Evolutionary conservation across 768 basidiomycete species (phyloP).

Genomic region (Hemileccinum rubropunctum): DNA sequence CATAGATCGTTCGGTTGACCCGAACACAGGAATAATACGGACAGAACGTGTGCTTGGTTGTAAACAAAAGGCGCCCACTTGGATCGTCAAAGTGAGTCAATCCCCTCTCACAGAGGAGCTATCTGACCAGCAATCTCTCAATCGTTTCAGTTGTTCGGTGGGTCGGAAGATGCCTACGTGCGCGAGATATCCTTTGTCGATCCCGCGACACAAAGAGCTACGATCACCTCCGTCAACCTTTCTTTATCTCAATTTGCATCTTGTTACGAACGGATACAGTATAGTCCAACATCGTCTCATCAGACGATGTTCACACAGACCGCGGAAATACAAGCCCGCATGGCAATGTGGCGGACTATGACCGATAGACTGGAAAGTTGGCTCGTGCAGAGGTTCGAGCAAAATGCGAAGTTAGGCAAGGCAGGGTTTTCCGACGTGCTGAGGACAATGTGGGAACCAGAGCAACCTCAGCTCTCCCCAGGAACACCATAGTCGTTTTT

Average conservation of each 20-base stretch:
- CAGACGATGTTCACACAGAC: constrained; percentile 82
- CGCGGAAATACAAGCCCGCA: constrained; percentile 86
- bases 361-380: constrained; percentile 83
- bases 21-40: constrained; percentile 82
- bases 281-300: constrained; percentile 62
- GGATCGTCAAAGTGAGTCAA: constrained; percentile 84
- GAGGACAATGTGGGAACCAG: constrained; percentile 71
- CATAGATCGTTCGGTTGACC: constrained; percentile 79
- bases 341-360: constrained; percentile 76
- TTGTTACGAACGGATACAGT: constrained; percentile 88
- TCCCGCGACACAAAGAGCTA: constrained; percentile 74
- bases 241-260: constrained; percentile 93
- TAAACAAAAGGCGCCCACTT: constrained; percentile 86
- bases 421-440: constrained; percentile 89
- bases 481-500: constrained; percentile 25
- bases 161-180: constrained; percentile 92
- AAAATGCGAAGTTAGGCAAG: constrained; percentile 89
- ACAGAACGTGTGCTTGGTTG: constrained; percentile 89
- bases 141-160: constrained; percentile 71
- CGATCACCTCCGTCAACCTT: constrained; percentile 90
- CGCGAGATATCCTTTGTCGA: constrained; percentile 94
- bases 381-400: constrained; percentile 85
- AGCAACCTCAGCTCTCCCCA: constrained; percentile 45
- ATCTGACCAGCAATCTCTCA: constrained; percentile 7
- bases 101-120: constrained; percentile 2